Base-by-base conservation (phyloP, 1,284 basidiomycete species). In the Ganoderma leucocontextum region DNA sequence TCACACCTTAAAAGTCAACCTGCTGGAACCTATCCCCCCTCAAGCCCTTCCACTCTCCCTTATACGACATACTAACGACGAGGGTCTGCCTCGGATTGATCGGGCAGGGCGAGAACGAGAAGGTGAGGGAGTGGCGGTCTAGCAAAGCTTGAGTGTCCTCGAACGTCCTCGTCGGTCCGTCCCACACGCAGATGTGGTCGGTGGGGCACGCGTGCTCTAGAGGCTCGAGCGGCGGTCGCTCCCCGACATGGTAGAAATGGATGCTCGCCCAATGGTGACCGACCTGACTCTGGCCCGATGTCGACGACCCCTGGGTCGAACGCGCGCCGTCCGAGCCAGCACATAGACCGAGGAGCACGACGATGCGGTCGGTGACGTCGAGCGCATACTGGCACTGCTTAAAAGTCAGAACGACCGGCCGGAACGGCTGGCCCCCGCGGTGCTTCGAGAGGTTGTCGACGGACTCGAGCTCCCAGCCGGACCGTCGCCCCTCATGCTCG, bases 331-430 rank as follows among this genome's bases (percentile, higher is more conserved):
- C 4, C 12, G 12, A 29, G 25, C 29, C 52, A 25, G 29, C 0
- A 29, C 52, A 53, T 4, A 53, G 29, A 10, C 52, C 52, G 4
- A 53, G 15, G 52, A 53, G 52, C 52, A 53, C 52, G 52, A 53
- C 52, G 13, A 53, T 53, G 52, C 52, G 52, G 52, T 53, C 52
- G 13, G 52, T 53, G 52, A 53, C 52, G 25, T 53, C 52, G 9
- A 53, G 52, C 25, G 25, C 25, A 25, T 53, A 53, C 13, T 33
- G 25, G 13, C 25, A 25, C 29, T 53, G 52, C 29, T 53, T 53
- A n/a, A 53, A 53, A 13, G 52, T 53, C 13, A 53, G 13, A 17
- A 53, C 52, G 25, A 53, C 6, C 1, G 52, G 52, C 5, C 1
- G 52, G 1, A 25, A 53, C 25, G 25, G 15, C 25, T 7, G 12